Base-by-base conservation (phyloP, 2,329 filamentous ascomycete species). In the Samsoniella hepiali region DNA sequence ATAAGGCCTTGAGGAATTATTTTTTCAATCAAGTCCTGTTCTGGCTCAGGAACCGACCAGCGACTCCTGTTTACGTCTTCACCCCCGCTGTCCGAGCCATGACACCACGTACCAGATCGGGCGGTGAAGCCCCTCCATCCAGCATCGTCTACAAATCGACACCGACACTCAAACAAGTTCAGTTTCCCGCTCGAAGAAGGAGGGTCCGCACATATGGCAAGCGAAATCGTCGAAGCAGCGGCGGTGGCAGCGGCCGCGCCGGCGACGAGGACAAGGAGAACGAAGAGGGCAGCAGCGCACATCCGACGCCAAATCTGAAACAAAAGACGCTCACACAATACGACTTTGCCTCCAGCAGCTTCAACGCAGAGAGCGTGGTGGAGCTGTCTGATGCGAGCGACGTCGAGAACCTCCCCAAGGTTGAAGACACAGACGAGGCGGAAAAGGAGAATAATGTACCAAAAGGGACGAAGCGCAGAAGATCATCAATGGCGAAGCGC, bases 321-420 rank as follows among this genome's bases (percentile, higher is more conserved):
- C 78, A 80, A 68, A 75, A 78, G 69, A 80, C 78, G 1, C 66
- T 80, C 29, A 80, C 78, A 5, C 78, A 80, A 66, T 74, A 79
- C 50, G 74, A 76, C 54, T 77, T 74, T 69, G 74, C 75, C 22
- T 76, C 70, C 44, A 74, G 72, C 65, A 74, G 72, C 65, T 71
- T 73, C n/a, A 71, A 72, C 17, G 74, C 70, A 22, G 71, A 73
- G 47, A 73, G 69, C 60, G 71, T 74, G 44, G 65, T 64, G 45
- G 62, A 67, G 15, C 13, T 60, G 7, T 58, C 61, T 5, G 64
- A 64, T 10, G 47, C 54, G 29, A 67, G 66, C 22, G 68, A 71
- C 11, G 66, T 62, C 15, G 66, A 67, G 40, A 31, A 44, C n/a
- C 3, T 27, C 10, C 22, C 47, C n/a, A 53, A 62, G 38, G 38